Conservation (phyloP, 2,329 filamentous ascomycete genomes). For the Nigrospora osmanthi region DNA sequence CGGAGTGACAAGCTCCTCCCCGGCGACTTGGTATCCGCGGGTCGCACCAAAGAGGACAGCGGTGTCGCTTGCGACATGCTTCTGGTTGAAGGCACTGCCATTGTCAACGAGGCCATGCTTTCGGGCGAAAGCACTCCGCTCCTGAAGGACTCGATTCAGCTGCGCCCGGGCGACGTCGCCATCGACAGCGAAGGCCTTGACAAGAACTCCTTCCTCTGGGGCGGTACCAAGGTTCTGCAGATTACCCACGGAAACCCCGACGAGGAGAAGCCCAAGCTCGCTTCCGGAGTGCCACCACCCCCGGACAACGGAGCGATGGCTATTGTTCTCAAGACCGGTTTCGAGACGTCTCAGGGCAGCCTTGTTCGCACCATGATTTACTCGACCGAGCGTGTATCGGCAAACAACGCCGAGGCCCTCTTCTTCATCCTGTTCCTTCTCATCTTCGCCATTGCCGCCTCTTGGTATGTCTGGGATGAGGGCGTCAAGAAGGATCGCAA, state of each 20-base stretch:
- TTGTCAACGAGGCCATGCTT: constrained; percentile 99
- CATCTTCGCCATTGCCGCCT: constrained; percentile 92
- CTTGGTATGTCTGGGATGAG: constrained; percentile 98
- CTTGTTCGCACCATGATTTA: constrained; percentile 99
- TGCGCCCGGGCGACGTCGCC: constrained; percentile 71
- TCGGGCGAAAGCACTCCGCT: constrained; percentile 96
- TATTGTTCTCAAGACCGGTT: constrained; percentile 93
- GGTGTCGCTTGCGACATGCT: constrained; percentile 97
- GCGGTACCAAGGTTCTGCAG: constrained; percentile 95
- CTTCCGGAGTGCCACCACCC: constrained; percentile 71
- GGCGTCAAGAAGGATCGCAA: constrained; percentile 92
- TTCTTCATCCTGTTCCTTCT: constrained; percentile 95
- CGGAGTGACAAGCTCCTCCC: constrained; percentile 88
- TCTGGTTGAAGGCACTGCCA: constrained; percentile 86
- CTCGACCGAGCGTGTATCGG: constrained; percentile 97
- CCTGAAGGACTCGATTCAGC: constrained; percentile 89
- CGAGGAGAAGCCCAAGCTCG: constrained; percentile 62
- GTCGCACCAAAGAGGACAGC: constrained; percentile 91
- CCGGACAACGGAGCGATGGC: constrained; percentile 93
- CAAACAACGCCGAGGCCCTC: constrained; percentile 93
- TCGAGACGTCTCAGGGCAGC: constrained; percentile 96
- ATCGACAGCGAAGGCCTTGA: constrained; percentile 88
- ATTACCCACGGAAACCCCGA: constrained; percentile 79
- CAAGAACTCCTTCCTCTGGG: constrained; percentile 94
- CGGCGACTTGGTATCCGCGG: constrained; percentile 86